Conservation (phyloP, 768 basidiomycete species). For the Mycena alexandri region DNA sequence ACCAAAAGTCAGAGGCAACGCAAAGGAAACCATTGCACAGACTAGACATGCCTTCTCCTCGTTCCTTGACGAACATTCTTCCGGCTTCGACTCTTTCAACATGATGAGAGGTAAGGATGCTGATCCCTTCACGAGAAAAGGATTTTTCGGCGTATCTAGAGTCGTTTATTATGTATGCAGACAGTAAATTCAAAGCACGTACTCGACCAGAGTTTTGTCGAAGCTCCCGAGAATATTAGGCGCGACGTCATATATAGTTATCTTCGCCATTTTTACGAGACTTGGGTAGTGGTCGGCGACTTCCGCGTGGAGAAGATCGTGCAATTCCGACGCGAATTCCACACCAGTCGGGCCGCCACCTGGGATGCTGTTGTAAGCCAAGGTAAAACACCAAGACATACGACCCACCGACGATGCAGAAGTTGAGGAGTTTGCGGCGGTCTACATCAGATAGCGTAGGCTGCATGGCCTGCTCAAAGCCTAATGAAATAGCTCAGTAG, state of each 20-base stretch:
- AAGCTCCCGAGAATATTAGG: slow-evolving; percentile 81
- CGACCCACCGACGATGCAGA: slow-evolving; percentile 84
- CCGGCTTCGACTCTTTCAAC: slow-evolving; percentile 77
- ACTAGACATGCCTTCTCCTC: slow-evolving; percentile 68
- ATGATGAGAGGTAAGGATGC: slow-evolving; percentile 77
- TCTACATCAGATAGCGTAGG: slow-evolving; percentile 82
- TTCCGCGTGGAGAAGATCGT: slow-evolving; percentile 81
- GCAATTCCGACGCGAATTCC: slow-evolving; percentile 87
- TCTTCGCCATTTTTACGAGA: slow-evolving; percentile 73
- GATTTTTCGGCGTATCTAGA: slow-evolving; percentile 77
- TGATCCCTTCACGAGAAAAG: slow-evolving; percentile 81
- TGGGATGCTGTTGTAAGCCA: slow-evolving; percentile 40
- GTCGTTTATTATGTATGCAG: neutral
- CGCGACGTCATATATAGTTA: slow-evolving; percentile 88
- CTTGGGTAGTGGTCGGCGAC: slow-evolving; percentile 71
- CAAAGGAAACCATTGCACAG: slow-evolving; percentile 17
- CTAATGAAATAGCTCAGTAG: slow-evolving; percentile 43
- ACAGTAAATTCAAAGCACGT: slow-evolving; percentile 33
- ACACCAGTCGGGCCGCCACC: slow-evolving; percentile 86
- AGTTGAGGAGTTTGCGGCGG: slow-evolving; percentile 79
- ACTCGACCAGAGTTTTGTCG: slow-evolving; percentile 75
- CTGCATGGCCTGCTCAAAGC: slow-evolving; percentile 90
- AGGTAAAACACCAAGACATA: neutral
- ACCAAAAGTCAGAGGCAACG: slow-evolving; percentile 24
- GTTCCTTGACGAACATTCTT: slow-evolving; percentile 77